Conservation (phyloP, 2,329 filamentous ascomycete genomes). For the Diaporthe destruens region DNA sequence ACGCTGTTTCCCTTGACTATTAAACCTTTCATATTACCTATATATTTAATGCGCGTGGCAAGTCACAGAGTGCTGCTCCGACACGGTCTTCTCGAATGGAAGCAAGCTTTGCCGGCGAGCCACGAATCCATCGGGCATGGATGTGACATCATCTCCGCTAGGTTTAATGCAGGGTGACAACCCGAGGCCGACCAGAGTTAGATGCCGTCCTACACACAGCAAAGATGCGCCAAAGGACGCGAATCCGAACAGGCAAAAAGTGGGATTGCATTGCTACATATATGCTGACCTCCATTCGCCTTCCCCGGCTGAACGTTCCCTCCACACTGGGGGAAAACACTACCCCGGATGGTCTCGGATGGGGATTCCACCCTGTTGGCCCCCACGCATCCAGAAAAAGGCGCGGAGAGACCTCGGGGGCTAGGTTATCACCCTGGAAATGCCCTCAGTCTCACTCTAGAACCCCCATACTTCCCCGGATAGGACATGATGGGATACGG, state of each 20-base stretch:
- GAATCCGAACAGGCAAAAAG: neutral
- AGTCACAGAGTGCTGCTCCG: neutral
- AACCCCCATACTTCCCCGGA: slow-evolving; percentile 16
- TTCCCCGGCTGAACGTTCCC: slow-evolving; percentile 19
- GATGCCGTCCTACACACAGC: neutral
- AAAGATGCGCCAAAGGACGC: neutral
- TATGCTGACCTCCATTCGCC: slow-evolving; percentile 13
- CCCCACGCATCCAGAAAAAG: slow-evolving; percentile 2
- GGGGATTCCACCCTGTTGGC: neutral
- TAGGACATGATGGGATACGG: neutral
- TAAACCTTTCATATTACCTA: neutral
- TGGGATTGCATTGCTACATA: slow-evolving; percentile 6
- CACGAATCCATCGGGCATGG: neutral
- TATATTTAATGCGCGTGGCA: neutral
- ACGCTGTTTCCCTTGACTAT: too few species aligned
- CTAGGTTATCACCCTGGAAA: neutral
- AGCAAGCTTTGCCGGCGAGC: slow-evolving; percentile 14
- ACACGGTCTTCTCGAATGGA: neutral
- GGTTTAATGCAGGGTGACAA: slow-evolving; percentile 11
- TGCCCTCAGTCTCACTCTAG: neutral
- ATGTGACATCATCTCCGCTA: slow-evolving; percentile 6
- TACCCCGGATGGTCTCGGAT: slow-evolving; percentile 4
- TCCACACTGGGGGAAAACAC: slow-evolving; percentile 26
- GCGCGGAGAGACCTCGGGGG: slow-evolving; percentile 21
- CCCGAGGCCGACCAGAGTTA: neutral